Percentiles rank a stretch among this genome's conserved stretches.
Conservation (phyloP, 148 eudicot genomes). For the Camellia lanceoleosa region DNA sequence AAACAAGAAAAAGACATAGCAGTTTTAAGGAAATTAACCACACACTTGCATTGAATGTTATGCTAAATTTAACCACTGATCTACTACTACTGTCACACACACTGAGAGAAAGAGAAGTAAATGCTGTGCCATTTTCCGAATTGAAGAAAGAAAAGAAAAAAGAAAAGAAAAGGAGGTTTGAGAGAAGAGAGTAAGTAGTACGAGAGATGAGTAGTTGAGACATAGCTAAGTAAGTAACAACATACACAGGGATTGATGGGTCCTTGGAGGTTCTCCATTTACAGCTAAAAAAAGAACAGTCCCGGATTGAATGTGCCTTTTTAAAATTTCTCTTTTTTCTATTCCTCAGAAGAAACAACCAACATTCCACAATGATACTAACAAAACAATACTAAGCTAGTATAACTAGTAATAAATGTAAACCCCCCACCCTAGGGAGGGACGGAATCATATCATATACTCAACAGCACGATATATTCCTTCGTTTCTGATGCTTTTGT, state of each 20-base stretch:
- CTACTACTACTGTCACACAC: background rate
- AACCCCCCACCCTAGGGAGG: background rate
- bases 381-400: background rate
- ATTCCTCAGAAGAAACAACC: slow-evolving; percentile 12
- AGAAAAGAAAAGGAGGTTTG: background rate
- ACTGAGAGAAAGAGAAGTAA: background rate
- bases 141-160: background rate
- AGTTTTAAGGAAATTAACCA: slow-evolving; percentile 25
- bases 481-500: background rate
- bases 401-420: slow-evolving; percentile 19
- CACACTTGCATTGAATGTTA: slow-evolving; percentile 40
- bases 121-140: background rate
- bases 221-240: background rate
- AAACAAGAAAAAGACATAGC: slow-evolving; percentile 6
- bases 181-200: background rate
- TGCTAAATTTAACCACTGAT: background rate
- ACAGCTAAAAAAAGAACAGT: slow-evolving; percentile 10
- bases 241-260: slow-evolving; percentile 59
- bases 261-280: slow-evolving; percentile 57
- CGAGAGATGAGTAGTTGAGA: background rate
- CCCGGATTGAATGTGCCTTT: background rate
- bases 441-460: background rate
- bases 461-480: background rate
- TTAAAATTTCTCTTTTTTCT: background rate
- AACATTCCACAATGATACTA: slow-evolving; percentile 30